These are phyloP conservation scores for Mycena capillaripes DNA, from an alignment of 768 basidiomycete species.

Conservation along the genomic window DNA sequence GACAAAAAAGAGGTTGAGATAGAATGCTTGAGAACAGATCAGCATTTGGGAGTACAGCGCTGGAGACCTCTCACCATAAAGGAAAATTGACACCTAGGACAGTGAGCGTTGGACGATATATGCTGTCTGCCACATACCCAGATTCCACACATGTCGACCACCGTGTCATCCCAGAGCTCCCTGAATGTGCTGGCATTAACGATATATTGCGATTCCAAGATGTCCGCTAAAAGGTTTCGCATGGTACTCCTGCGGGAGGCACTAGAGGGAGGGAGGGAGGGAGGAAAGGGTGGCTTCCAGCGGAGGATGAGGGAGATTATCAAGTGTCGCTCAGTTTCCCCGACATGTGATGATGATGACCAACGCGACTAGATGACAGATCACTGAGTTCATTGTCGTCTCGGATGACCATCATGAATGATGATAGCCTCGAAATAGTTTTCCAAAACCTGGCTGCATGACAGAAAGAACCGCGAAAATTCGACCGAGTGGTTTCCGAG, in stretches of 20 bases:
- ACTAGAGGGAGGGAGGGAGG: too few species aligned
- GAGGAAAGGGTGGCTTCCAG: too few species aligned
- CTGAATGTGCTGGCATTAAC: neutral
- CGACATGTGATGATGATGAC: too few species aligned
- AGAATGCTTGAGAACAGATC: neutral
- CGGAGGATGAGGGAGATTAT: too few species aligned
- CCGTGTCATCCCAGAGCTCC: neutral
- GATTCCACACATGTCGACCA: neutral
- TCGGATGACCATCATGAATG: too few species aligned
- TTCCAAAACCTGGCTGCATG: too few species aligned
- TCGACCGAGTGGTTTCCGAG: too few species aligned
- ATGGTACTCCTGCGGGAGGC: neutral
- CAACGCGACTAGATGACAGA: too few species aligned
- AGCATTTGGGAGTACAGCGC: neutral
- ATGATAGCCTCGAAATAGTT: too few species aligned
- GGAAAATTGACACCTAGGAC: neutral
- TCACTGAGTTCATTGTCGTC: too few species aligned
- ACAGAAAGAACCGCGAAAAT: too few species aligned
- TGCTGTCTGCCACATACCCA: neutral
- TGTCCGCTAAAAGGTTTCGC: neutral
- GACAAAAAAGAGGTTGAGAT: neutral
- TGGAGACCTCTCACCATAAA: neutral
- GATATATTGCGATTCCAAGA: neutral
- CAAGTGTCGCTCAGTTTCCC: too few species aligned
- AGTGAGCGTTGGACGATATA: neutral